phyloP scores from a whole-genome alignment of 2,329 filamentous ascomycete species.

The Exserohilum turcica region DNA sequence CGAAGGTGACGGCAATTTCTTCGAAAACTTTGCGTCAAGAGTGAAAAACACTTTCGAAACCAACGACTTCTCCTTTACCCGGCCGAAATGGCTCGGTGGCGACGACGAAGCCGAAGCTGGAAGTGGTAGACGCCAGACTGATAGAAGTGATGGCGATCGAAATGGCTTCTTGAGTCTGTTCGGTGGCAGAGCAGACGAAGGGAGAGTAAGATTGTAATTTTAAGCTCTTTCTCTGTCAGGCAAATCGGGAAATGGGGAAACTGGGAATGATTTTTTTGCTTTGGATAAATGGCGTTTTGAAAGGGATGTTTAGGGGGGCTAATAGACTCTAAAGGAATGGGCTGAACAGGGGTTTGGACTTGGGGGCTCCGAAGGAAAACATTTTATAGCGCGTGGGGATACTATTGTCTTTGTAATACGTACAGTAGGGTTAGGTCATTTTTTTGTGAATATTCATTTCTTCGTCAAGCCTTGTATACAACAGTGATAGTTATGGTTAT shows the following conservation, averaged over 20 bases:
- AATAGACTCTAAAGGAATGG: no score
- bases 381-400: no score
- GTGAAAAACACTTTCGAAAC: slow-evolving; percentile 92
- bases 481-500: no score
- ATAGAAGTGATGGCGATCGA: slow-evolving; percentile 14
- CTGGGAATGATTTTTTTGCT: not conserved
- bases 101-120: slow-evolving; percentile 44
- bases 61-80: slow-evolving; percentile 57
- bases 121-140: slow-evolving; percentile 7
- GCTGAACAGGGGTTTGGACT: no score
- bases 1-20: slow-evolving; percentile 78
- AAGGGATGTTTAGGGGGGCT: no score
- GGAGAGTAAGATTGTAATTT: slow-evolving; percentile 38
- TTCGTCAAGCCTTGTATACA: no score
- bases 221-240: not conserved
- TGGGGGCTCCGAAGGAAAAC: no score
- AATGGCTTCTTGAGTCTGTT: slow-evolving; percentile 39
- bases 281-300: not conserved
- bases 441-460: no score
- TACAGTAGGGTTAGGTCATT: no score
- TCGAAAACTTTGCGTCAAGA: slow-evolving; percentile 80
- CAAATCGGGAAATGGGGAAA: not conserved
- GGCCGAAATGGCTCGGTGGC: slow-evolving; percentile 80
- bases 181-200: slow-evolving; percentile 42
- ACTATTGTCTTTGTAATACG: no score